Evolutionary conservation across 257 asterid species (phyloP).

Genomic region (Voacanga thouarsii): DNA sequence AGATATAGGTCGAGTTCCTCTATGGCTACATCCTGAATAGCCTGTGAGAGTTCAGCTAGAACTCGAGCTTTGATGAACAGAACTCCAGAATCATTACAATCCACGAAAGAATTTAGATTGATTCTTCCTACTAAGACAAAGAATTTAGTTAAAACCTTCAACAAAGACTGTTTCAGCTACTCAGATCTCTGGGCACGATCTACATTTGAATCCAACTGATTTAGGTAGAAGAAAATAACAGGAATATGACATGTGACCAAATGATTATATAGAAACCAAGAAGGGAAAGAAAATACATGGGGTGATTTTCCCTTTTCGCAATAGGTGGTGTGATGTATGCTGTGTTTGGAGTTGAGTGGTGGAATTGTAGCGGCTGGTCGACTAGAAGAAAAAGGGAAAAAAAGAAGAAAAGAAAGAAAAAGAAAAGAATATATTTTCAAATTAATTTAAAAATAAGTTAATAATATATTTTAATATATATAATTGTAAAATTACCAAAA

Average conservation of each 20-base stretch:
- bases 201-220: neutral
- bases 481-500: no score
- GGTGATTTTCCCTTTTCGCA: no score
- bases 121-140: slow-evolving; percentile 39
- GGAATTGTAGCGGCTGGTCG: no score
- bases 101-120: slow-evolving; percentile 11
- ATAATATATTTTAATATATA: no score
- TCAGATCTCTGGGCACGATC: slow-evolving; percentile 7
- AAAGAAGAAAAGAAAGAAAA: no score
- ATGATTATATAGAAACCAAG: no score
- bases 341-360: no score
- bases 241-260: neutral
- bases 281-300: no score
- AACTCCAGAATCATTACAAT: slow-evolving; percentile 41
- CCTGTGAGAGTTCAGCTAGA: slow-evolving; percentile 14
- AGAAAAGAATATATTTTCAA: no score
- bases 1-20: slow-evolving; percentile 8
- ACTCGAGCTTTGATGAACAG: slow-evolving; percentile 29
- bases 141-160: slow-evolving; percentile 20
- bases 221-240: slow-evolving; percentile 24
- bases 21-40: slow-evolving; percentile 5
- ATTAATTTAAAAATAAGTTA: no score
- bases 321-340: no score
- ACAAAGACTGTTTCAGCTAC: slow-evolving; percentile 29
- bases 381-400: no score